Evolutionary conservation across 75 land plant genomes (phyloP), one percentile per base, ranked within the genome.

Genomic region (Cunninghamia lanceolata): DNA sequence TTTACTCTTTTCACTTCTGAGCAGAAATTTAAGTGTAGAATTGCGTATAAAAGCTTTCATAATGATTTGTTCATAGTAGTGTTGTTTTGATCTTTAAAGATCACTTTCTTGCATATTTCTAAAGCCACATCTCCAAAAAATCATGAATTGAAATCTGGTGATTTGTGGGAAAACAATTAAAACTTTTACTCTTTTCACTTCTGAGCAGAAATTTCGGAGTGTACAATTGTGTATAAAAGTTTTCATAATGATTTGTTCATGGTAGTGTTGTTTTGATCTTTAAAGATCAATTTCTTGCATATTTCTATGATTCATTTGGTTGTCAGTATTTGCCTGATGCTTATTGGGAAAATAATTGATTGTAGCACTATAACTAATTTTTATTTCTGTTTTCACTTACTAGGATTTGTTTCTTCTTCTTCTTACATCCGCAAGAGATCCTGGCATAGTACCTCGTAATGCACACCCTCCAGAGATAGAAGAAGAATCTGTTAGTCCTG

Each of bases 361-460:
- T 52, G n/a, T 84, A 77, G 39, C 85, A 36, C 14, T 25, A 84
- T 9, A 77, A 21, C 39, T 56, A 52, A 52, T n/a, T 30, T 80
- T 45, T 43, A 10, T 80, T 11, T 9, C 16, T 83, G 11, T 43
- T 85, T 87, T 32, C 39, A 50, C 36, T 34, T 56, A 28, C 11
- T 82, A 89, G 90, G 85, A 83, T 68, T 40, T 89, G 47, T 46
- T 80, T 9, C 88, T 94, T 85, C 93, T 95, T 17, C 90, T 94
- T 74, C 40, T 95, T 63, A 95, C 96, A 10, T 94, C 95, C 45
- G 84, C 90, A 34, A 90, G 93, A 90, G 95, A 95, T 89, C 96
- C 96, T 46, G 96, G 96, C 13, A 94, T 95, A 25, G 70, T 95
- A 17, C 96, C 95, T 66, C 91, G 96, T 19, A 95, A 89, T 82